These are phyloP conservation scores for Aspergillus funiculosus DNA, from an alignment of 495 filamentous ascomycete genomes.

Conservation along the genomic window DNA sequence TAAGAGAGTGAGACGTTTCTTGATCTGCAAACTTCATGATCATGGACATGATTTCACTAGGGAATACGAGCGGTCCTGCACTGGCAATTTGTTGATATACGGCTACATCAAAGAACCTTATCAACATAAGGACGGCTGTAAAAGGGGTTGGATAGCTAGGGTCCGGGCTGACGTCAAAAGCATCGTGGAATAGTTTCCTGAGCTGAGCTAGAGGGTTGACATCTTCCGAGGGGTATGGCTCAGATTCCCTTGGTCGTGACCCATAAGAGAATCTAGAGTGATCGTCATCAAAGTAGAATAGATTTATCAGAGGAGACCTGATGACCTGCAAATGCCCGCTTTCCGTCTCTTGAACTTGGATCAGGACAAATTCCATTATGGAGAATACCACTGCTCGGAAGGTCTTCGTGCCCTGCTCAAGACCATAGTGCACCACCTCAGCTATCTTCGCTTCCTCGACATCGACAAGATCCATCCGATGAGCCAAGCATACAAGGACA, in stretches of 20 bases:
- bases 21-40: constrained; percentile 17
- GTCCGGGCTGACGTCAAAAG: background rate
- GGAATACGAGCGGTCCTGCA: constrained; percentile 3
- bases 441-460: constrained; percentile 19
- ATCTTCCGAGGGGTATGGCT: background rate
- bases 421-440: constrained; percentile 13
- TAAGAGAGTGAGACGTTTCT: constrained; percentile 13
- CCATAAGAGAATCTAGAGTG: constrained; percentile 9
- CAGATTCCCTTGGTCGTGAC: constrained; percentile 7
- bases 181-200: too few species aligned
- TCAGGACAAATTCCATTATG: constrained; percentile 16
- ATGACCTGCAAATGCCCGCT: constrained; percentile 4
- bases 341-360: constrained; percentile 2
- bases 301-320: constrained; percentile 11
- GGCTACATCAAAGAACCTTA: constrained; percentile 16
- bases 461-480: constrained; percentile 15
- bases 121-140: background rate
- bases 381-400: constrained; percentile 21
- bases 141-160: background rate
- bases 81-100: constrained; percentile 3
- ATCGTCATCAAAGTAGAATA: constrained; percentile 14
- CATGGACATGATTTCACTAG: constrained; percentile 15
- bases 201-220: too few species aligned
- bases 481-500: constrained; percentile 16
- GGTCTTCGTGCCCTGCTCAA: constrained; percentile 6